Evolutionary conservation across 768 basidiomycete genomes (phyloP), one percentile per base, ranked within the genome.

Genomic region (Serendipita vermifera): DNA sequence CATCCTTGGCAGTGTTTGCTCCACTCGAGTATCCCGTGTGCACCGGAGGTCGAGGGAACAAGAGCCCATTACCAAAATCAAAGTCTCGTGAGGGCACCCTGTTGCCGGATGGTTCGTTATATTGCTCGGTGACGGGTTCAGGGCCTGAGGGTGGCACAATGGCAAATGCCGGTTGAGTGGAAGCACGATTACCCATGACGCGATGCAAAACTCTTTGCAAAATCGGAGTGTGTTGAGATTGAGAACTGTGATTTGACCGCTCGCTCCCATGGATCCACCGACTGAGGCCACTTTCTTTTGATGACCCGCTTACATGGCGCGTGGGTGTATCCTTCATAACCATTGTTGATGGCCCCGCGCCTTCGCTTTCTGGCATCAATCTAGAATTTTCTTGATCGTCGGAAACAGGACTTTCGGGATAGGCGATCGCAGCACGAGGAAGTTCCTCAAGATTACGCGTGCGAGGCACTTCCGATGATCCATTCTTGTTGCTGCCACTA

Each of bases 341-440:
- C 11, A 15, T 31, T 27, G 32, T 31, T 9, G 24, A 15, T 7
- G 17, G 11, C 5, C 32, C 9, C 32, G 22, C 20, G 15, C 32
- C 46, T 11, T 22, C 32, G 9, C 46, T 31, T 9, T 51, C 46
- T 9, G 17, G 46, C 15, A 51, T 51, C 22, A 51, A 31, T 29
- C 9, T 22, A 9, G n/a, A 7, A 31, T 51, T 51, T 29, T 51
- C 46, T 29, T 31, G 9, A n/a, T 22, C 32, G 24, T 51, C 46
- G 9, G 46, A 51, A 20, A 51, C 46, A 9, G 46, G 46, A n/a
- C 46, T 51, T n/a, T 51, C 46, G n/a, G 46, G 46, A 26, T 51
- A 51, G 9, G 46, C 46, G 9, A 51, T 51, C n/a, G 46, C 46
- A 5, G 46, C n/a, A 7, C 46, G 22, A 27, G 46, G 46, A 22